These are phyloP conservation scores for Leishmania aethiopica DNA, from an alignment of 208 protist genomes.

Conservation along the genomic window DNA sequence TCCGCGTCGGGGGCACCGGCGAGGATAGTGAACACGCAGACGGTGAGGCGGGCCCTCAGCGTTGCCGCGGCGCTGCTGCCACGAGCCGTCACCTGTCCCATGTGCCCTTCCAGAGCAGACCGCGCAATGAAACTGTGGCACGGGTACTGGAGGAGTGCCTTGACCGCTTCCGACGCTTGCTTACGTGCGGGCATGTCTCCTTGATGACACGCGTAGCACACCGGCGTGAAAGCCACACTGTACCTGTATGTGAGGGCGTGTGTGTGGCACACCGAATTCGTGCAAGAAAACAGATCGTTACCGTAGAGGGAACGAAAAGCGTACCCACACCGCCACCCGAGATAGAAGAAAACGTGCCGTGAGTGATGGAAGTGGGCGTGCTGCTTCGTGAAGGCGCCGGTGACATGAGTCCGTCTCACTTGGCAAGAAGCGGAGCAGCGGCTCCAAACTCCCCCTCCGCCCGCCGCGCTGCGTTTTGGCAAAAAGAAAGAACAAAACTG, in stretches of 20 bases:
- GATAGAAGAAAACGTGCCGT: neutral
- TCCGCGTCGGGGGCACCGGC: constrained; percentile 8
- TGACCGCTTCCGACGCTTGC: neutral
- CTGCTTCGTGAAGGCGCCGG: neutral
- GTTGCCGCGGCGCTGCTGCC: constrained; percentile 3
- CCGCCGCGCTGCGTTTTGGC: neutral
- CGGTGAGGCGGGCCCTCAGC: constrained; percentile 1
- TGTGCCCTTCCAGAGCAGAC: constrained; percentile 4
- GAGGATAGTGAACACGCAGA: constrained; percentile 14
- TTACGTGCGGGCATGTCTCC: neutral
- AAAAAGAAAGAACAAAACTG: neutral
- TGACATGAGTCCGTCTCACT: neutral
- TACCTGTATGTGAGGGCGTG: neutral
- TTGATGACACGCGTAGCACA: neutral
- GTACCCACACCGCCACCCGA: neutral
- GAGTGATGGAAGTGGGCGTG: neutral
- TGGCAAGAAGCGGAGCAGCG: neutral
- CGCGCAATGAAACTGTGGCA: constrained; percentile 15
- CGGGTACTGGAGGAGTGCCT: constrained; percentile 12
- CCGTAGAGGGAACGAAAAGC: neutral
- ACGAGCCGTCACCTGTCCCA: constrained; percentile 1
- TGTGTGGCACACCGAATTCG: neutral
- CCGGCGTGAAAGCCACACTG: neutral
- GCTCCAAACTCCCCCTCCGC: neutral
- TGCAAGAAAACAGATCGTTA: neutral